phyloP scores from a whole-genome alignment of 2,329 filamentous ascomycete species.

The Emydomyces testavorans region DNA sequence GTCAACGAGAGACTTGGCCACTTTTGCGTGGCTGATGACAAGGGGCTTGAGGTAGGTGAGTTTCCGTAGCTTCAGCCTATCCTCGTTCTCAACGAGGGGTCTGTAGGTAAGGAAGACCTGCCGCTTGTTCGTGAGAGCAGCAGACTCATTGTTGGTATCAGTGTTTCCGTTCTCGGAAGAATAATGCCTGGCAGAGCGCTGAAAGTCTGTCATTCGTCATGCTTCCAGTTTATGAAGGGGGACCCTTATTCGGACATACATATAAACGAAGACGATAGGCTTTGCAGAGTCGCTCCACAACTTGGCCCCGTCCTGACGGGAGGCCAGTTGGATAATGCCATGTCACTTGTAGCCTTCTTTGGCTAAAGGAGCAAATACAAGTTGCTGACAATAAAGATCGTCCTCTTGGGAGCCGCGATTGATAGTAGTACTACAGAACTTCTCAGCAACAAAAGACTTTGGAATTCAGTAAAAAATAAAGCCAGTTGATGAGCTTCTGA shows the following conservation, averaged over 20 bases:
- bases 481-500: not conserved
- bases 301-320: too few species aligned
- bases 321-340: not conserved
- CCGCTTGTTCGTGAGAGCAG: not conserved
- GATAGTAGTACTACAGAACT: not conserved
- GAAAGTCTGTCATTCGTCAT: not conserved
- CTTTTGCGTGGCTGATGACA: not conserved
- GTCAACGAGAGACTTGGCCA: not conserved
- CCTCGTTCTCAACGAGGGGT: not conserved
- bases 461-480: not conserved
- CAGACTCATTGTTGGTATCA: not conserved
- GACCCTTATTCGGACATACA: not conserved
- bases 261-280: not conserved
- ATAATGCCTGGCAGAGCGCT: not conserved
- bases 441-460: not conserved
- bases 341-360: not conserved
- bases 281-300: not conserved
- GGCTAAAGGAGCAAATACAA: too few species aligned
- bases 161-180: not conserved
- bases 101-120: constrained; percentile 3
- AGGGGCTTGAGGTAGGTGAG: not conserved
- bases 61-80: not conserved
- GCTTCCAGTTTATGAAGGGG: not conserved
- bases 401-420: not conserved
- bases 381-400: too few species aligned